Evolutionary conservation across 2,329 filamentous ascomycete genomes (phyloP).

Genomic region (Aspergillus pseudonomiae): DNA sequence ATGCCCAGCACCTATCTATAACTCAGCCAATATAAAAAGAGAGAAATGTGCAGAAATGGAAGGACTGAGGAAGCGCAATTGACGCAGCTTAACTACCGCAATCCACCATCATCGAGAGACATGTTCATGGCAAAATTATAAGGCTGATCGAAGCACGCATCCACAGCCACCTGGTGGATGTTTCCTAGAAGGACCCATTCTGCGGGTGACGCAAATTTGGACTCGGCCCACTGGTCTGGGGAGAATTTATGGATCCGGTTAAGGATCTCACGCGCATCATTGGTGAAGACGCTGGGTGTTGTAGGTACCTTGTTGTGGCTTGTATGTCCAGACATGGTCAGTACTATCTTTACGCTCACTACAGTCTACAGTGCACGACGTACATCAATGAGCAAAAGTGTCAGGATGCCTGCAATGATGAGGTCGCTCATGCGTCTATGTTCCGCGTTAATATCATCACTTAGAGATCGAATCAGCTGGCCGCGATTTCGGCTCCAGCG

Average conservation of each 20-base stretch:
- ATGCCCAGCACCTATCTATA: no score
- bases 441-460: constrained; percentile 23
- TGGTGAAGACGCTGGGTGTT: constrained; percentile 7
- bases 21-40: neutral
- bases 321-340: constrained; percentile 3
- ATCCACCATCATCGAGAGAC: constrained; percentile 10
- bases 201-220: constrained; percentile 25
- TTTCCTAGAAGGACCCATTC: constrained; percentile 34
- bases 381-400: constrained; percentile 38
- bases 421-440: constrained; percentile 23
- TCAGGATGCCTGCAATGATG: constrained; percentile 37
- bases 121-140: constrained; percentile 32
- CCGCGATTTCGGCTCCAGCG: constrained; percentile 32
- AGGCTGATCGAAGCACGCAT: constrained; percentile 43
- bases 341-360: neutral
- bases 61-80: neutral
- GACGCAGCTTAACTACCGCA: neutral
- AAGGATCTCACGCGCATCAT: constrained; percentile 28
- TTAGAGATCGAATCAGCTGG: constrained; percentile 35
- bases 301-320: constrained; percentile 36
- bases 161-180: constrained; percentile 37
- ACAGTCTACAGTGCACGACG: constrained; percentile 14
- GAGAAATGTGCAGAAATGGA: neutral
- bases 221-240: constrained; percentile 31
- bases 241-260: constrained; percentile 33